Evolutionary conservation across 306 rosid species (phyloP).

Genomic region (Biancaea sappan): DNA sequence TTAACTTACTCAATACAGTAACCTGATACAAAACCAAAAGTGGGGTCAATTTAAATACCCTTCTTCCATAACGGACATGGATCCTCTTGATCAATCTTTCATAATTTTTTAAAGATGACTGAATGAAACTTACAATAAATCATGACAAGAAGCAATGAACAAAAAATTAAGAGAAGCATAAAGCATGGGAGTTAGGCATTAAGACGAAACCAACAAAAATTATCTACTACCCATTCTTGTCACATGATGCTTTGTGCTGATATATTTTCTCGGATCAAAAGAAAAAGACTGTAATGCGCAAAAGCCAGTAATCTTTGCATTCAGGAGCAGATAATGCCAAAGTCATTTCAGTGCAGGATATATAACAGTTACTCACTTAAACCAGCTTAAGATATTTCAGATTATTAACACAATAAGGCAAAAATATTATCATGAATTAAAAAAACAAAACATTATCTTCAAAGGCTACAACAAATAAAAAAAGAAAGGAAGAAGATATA

Average conservation of each 20-base stretch:
- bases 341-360: conserved; percentile 9
- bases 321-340: not conserved
- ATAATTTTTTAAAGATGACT: not conserved
- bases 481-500: not conserved
- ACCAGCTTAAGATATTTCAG: not conserved
- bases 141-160: not conserved
- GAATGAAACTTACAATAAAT: not conserved
- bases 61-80: not conserved
- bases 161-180: not conserved
- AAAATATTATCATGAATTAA: not conserved
- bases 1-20: conserved; percentile 78
- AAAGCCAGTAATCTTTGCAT: not conserved
- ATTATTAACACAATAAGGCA: conserved; percentile 5
- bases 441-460: conserved; percentile 21
- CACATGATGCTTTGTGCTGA: not conserved
- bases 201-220: not conserved
- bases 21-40: conserved; percentile 56
- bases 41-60: conserved; percentile 20
- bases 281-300: not conserved
- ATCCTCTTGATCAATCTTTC: conserved; percentile 16
- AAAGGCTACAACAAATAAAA: conserved; percentile 5
- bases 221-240: not conserved
- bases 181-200: not conserved
- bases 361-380: not conserved
- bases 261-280: not conserved